These are phyloP conservation scores for Fusarium armeniacum DNA, from an alignment of 2,329 filamentous ascomycete genomes.

Conservation along the genomic window DNA sequence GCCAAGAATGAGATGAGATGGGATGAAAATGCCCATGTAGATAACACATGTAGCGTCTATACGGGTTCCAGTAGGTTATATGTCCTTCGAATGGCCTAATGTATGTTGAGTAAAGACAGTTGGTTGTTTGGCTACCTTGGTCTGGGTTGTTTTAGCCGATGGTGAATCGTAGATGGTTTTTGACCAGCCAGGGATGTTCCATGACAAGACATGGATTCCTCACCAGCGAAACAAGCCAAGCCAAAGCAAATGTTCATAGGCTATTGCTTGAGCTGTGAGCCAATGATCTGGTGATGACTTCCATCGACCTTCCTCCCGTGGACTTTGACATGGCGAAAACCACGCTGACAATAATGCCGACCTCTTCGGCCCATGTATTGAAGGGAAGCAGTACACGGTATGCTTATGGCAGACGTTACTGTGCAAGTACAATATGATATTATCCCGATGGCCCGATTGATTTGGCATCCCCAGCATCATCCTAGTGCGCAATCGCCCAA, in stretches of 20 bases:
- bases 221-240: conserved; percentile 6
- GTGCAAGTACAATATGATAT: conserved; percentile 16
- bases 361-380: not conserved
- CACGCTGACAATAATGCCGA: conserved; percentile 20
- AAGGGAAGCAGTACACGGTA: not conserved
- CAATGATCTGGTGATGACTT: conserved; percentile 41
- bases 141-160: conserved; percentile 27
- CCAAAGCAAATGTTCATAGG: conserved; percentile 17
- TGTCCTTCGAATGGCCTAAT: conserved; percentile 16
- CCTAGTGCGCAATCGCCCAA: conserved; percentile 41
- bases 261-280: conserved; percentile 9
- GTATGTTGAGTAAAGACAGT: conserved; percentile 10
- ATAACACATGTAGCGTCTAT: conserved; percentile 9
- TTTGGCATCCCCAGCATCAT: conserved; percentile 31
- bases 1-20: conserved; percentile 41
- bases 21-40: conserved; percentile 33
- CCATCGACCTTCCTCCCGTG: conserved; percentile 33
- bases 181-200: conserved; percentile 20
- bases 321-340: conserved; percentile 17
- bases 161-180: conserved; percentile 31
- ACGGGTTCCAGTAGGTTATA: conserved; percentile 5
- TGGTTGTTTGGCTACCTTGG: not conserved
- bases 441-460: conserved; percentile 28
- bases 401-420: conserved; percentile 3
- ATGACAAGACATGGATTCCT: conserved; percentile 16